Evolutionary conservation across 2,329 filamentous ascomycete species (phyloP).

Genomic region (Gnomoniopsis smithogilvyi): DNA sequence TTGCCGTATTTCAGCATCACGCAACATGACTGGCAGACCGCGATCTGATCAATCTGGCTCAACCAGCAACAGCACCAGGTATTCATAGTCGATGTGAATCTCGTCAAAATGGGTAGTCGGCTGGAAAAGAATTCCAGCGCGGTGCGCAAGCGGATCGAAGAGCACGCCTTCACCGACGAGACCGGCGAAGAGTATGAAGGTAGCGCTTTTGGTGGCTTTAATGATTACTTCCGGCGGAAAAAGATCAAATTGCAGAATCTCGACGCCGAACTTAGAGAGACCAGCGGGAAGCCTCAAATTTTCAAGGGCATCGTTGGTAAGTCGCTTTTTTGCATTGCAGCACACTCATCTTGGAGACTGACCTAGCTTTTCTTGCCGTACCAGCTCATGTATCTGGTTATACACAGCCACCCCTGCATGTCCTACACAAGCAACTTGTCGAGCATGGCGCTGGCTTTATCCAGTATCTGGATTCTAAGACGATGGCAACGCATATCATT

Average conservation of each 20-base stretch:
- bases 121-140: slow-evolving; percentile 62
- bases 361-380: too few relatives aligned
- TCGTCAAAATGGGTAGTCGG: slow-evolving; percentile 52
- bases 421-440: slow-evolving; percentile 80
- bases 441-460: slow-evolving; percentile 91
- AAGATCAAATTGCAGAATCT: slow-evolving; percentile 97
- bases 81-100: slow-evolving; percentile 12
- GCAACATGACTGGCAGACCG: slow-evolving; percentile 8
- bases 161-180: slow-evolving; percentile 74
- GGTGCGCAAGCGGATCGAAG: slow-evolving; percentile 59
- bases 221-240: slow-evolving; percentile 91
- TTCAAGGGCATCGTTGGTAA: slow-evolving; percentile 76
- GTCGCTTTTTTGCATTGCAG: too few relatives aligned
- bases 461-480: slow-evolving; percentile 94
- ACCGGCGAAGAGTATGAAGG: slow-evolving; percentile 86
- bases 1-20: background rate
- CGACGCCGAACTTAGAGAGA: slow-evolving; percentile 74
- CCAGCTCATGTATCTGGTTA: slow-evolving; percentile 86
- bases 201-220: slow-evolving; percentile 84
- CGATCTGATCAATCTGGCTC: slow-evolving; percentile 1
- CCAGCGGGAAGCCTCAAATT: slow-evolving; percentile 73
- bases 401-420: slow-evolving; percentile 82
- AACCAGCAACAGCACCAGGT: background rate
- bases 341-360: too few relatives aligned
- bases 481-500: slow-evolving; percentile 92